These are phyloP conservation scores for Pleurozium schreberi DNA, from an alignment of 225 moss, liverwort and hornwort species.

Conservation along the genomic window DNA sequence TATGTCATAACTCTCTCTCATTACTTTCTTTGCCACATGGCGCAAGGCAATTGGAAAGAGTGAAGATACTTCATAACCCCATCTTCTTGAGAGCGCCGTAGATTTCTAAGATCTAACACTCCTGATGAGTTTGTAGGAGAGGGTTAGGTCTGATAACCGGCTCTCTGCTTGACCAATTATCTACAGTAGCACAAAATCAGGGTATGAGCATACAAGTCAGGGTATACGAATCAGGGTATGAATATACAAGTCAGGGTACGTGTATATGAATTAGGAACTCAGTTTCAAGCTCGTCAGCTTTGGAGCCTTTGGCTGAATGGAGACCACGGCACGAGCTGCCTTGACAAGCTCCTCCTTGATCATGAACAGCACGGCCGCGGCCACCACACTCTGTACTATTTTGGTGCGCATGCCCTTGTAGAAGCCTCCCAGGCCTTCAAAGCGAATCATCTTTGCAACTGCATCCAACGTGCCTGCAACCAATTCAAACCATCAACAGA, in stretches of 20 bases:
- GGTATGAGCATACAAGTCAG: background rate
- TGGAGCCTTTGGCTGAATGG: constrained; percentile 3
- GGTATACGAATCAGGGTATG: background rate
- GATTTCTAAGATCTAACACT: background rate
- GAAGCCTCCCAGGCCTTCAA: constrained; percentile 68
- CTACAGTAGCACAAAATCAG: background rate
- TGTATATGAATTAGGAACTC: background rate
- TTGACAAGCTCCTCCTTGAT: constrained; percentile 89
- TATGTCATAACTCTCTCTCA: background rate
- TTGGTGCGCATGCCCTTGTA: constrained; percentile 91
- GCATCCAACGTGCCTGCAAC: constrained; percentile 62
- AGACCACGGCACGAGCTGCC: constrained; percentile 40
- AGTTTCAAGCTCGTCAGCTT: background rate
- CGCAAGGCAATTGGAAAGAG: background rate
- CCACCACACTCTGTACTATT: constrained; percentile 77
- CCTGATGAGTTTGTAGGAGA: background rate
- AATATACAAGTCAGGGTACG: background rate
- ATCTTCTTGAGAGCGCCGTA: background rate
- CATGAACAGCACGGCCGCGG: constrained; percentile 80
- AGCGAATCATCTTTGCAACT: constrained; percentile 54
- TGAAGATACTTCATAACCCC: background rate
- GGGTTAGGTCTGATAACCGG: background rate
- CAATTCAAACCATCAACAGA: background rate
- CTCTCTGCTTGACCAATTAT: background rate
- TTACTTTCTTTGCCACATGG: background rate